Percentiles rank a stretch among this genome's conserved stretches.
Conservation (phyloP, 2,329 filamentous ascomycete species). For the Fusarium chuoi region DNA sequence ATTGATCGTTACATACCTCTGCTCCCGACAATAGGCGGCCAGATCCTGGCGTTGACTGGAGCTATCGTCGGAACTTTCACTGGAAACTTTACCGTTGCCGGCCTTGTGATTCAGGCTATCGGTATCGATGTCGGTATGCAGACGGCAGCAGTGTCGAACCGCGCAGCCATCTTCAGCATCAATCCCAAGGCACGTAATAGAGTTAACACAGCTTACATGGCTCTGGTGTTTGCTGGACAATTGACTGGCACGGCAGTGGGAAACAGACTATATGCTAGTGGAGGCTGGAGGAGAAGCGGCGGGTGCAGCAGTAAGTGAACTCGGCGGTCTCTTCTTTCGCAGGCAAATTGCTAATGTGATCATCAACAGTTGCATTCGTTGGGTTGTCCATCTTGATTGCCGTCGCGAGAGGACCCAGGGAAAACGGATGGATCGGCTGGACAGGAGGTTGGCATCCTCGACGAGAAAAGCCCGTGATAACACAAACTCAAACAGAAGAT, state of each 20-base stretch:
- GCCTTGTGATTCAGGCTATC: conserved; percentile 77
- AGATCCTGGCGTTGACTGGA: conserved; percentile 67
- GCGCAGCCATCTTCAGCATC: conserved; percentile 75
- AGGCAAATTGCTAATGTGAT: not conserved
- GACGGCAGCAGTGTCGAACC: conserved; percentile 78
- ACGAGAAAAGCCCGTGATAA: conserved; percentile 11
- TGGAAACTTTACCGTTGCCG: conserved; percentile 72
- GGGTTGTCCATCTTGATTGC: conserved; percentile 43
- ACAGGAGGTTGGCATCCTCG: conserved; percentile 44
- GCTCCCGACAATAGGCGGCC: conserved; percentile 72
- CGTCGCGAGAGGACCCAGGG: conserved; percentile 44
- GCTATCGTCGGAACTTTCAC: conserved; percentile 75
- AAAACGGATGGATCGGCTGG: conserved; percentile 49
- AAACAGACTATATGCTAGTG: conserved; percentile 61
- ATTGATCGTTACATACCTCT: conserved; percentile 77
- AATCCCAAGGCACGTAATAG: conserved; percentile 78
- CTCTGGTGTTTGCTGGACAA: conserved; percentile 79
- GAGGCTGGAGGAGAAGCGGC: conserved; percentile 62
- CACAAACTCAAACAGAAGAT: conserved; percentile 2
- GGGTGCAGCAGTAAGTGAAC: conserved; percentile 46
- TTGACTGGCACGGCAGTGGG: conserved; percentile 74
- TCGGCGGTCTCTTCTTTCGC: not conserved
- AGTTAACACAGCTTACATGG: conserved; percentile 86
- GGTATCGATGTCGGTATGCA: conserved; percentile 78
- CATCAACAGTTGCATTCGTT: conserved; percentile 41